A percentile compares a stretch with the other conserved stretches of the same genome.
Evolutionary conservation across 2,329 filamentous ascomycete species (phyloP).

Genomic region (Ascocoryne sarcoides): DNA sequence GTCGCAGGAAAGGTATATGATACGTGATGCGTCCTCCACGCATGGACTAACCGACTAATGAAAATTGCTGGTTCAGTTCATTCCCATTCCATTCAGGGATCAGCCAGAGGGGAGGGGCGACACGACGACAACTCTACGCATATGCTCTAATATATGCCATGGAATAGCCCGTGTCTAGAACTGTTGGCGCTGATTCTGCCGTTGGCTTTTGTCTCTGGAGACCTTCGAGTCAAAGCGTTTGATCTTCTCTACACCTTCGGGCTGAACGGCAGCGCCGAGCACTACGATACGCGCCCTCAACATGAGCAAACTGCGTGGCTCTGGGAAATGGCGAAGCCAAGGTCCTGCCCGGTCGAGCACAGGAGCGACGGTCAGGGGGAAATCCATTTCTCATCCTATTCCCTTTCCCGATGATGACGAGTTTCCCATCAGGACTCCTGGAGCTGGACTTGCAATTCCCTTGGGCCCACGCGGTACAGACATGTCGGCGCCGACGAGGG

Average conservation of each 20-base stretch:
- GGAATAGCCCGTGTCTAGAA: conserved; percentile 15
- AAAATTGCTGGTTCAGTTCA: conserved; percentile 14
- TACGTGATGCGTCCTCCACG: conserved; percentile 23
- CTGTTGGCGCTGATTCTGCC: conserved; percentile 7
- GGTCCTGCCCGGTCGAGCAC: conserved; percentile 26
- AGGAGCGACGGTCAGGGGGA: conserved; percentile 44
- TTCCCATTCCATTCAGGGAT: conserved; percentile 9
- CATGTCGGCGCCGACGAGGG: conserved; percentile 10
- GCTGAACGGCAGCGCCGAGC: no score
- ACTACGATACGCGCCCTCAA: no score
- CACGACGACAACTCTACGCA: conserved; percentile 5
- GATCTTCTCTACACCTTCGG: no score
- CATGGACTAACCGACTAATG: conserved; percentile 13
- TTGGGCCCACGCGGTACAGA: conserved; percentile 21
- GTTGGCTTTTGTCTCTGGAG: no score
- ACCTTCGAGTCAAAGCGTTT: no score
- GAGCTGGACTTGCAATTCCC: conserved; percentile 30
- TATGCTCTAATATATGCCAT: conserved; percentile 11
- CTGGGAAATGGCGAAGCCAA: conserved; percentile 19
- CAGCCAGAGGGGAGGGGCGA: neutral
- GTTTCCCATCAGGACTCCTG: conserved; percentile 42
- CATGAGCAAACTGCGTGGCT: conserved; percentile 23
- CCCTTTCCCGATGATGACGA: conserved; percentile 48
- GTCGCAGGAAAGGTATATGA: conserved; percentile 25
- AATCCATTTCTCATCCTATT: conserved; percentile 40